Base-by-base conservation (phyloP, 1,139 yeast genomes). In the Keqinozyma sinolaborantium region DNA sequence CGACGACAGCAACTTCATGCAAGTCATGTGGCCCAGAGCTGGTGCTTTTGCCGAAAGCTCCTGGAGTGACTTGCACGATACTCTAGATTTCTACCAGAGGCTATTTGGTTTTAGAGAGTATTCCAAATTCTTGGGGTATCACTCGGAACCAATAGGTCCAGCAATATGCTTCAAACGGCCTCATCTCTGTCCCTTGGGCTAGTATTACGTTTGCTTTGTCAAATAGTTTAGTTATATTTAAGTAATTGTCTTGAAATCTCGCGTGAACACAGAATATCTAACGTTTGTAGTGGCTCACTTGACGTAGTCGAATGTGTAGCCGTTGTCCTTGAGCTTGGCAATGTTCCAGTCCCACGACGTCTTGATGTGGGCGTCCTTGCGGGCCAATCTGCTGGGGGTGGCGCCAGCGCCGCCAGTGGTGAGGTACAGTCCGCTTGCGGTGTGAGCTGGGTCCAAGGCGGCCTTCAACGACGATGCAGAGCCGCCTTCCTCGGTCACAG, bases 21-120 rank as follows among this genome's bases (percentile, higher is more conserved):
- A 44, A n/a, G 64, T 59, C 44, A 39, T 68, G 16, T 71, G 77
- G 77, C 73, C 76, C 1, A 48, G 77, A 31, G 47, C 70, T 5
- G 73, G 73, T 6, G 73, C 77, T 2, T 53, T 70, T 20, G 75
- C 71, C 2, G 77, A 71, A 47, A 48, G 53, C 3, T 47, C 60
- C 4, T 71, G 77, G 77, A 60, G 70, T 34, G 75, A 76, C 3
- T 67, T 68, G 9, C 21, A 18, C 10, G 21, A 18, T 18, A 10
- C 64, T 3, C 46, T 51, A 16, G 50, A 48, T n/a, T 48, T 65
- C 38, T 56, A 71, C 7, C 64, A 54, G 32, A 53, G 76, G 41
- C 62, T 71, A 25, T 51, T 63, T 35, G 66, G 66, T 40, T 70
- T 57, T 40, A 50, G 77, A 42, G 75, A 70, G 40, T 64, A 61